phyloP scores from a whole-genome alignment of 192 early-diverging fungal genomes.

The Coemansia sp. region DNA sequence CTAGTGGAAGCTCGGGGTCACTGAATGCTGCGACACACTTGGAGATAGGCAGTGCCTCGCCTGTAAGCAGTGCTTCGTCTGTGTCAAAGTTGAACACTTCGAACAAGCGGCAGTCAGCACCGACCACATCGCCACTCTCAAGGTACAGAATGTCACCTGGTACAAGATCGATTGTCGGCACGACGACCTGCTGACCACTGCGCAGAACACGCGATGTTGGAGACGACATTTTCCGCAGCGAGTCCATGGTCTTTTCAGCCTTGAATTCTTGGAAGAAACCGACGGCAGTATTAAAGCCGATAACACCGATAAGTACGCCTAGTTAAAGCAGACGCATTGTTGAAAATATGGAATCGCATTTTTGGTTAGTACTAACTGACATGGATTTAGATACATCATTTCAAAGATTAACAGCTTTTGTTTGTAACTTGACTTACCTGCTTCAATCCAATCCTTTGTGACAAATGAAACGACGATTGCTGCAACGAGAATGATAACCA shows the following conservation, averaged over 20 bases:
- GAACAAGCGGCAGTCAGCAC: constrained; percentile 84
- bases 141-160: constrained; percentile 90
- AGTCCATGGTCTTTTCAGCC: constrained; percentile 92
- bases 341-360: not conserved
- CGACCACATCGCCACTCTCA: constrained; percentile 92
- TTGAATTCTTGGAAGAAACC: constrained; percentile 96
- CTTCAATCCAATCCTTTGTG: constrained; percentile 63
- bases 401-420: too few relatives aligned
- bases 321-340: constrained; percentile 6
- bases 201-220: constrained; percentile 86
- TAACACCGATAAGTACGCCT: constrained; percentile 78
- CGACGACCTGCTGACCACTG: constrained; percentile 65
- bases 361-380: not conserved
- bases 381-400: not conserved
- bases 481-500: constrained; percentile 66
- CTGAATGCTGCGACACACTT: constrained; percentile 68
- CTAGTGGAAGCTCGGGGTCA: constrained; percentile 69
- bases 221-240: constrained; percentile 82
- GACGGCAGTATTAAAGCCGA: constrained; percentile 82
- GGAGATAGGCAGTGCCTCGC: constrained; percentile 80
- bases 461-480: constrained; percentile 65
- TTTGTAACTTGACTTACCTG: constrained; percentile 25
- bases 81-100: constrained; percentile 87
- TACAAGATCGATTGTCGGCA: constrained; percentile 78
- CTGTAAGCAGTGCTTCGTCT: constrained; percentile 90